phyloP scores from a whole-genome alignment of 768 basidiomycete genomes.

The Mycena vulgaris region DNA sequence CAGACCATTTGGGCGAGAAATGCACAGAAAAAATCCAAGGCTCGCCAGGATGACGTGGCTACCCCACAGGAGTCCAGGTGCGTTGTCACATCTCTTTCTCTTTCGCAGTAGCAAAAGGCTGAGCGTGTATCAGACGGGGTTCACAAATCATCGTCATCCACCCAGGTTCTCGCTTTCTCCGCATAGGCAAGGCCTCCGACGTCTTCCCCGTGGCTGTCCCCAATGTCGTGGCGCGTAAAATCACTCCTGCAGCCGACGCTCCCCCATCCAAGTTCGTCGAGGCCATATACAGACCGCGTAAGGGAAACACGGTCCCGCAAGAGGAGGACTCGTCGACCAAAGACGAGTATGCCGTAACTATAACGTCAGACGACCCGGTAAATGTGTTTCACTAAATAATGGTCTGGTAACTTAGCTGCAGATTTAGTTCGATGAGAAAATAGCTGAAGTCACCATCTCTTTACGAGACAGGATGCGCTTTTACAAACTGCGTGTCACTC shows the following conservation, averaged over 20 bases:
- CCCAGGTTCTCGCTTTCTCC: constrained; percentile 80
- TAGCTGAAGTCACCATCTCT: constrained; percentile 78
- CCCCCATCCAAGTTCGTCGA: constrained; percentile 62
- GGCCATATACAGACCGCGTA: constrained; percentile 68
- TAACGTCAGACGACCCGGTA: constrained; percentile 76
- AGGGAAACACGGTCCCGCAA: constrained; percentile 47
- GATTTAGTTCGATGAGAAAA: constrained; percentile 80
- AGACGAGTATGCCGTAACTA: constrained; percentile 67
- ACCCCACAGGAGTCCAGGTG: constrained; percentile 65
- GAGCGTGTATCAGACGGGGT: constrained; percentile 69
- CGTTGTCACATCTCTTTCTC: constrained; percentile 32
- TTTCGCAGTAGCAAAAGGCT: constrained; percentile 46
- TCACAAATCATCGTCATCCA: constrained; percentile 87
- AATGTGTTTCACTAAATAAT: not conserved
- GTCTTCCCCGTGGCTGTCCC: constrained; percentile 79
- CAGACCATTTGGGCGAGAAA: constrained; percentile 85
- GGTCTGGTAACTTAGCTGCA: not conserved
- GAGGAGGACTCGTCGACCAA: constrained; percentile 39
- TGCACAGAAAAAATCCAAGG: constrained; percentile 67
- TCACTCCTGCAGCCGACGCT: constrained; percentile 54
- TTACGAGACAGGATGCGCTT: constrained; percentile 89
- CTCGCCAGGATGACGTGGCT: constrained; percentile 55
- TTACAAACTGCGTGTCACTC: constrained; percentile 85
- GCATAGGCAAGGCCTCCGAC: constrained; percentile 84
- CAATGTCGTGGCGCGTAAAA: constrained; percentile 81